Conservation (phyloP, 2,329 filamentous ascomycete species). For the Pseudocercospora eumusae region DNA sequence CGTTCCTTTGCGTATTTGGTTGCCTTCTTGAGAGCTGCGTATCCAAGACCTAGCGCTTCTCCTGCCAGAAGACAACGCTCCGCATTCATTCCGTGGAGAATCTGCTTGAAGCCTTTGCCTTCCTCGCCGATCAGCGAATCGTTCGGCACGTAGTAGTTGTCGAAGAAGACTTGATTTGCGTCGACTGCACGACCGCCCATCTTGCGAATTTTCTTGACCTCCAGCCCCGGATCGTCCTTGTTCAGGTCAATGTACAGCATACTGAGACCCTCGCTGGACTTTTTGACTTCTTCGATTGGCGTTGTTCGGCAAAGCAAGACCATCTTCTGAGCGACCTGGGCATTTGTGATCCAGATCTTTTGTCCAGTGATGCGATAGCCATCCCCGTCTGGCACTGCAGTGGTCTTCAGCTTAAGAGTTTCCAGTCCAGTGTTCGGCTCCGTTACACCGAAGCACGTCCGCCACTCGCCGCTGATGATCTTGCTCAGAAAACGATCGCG, state of each 20-base stretch:
- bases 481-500: constrained; percentile 64
- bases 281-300: constrained; percentile 65
- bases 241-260: constrained; percentile 81
- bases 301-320: constrained; percentile 77
- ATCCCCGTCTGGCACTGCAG: constrained; percentile 61
- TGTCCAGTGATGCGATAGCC: constrained; percentile 71
- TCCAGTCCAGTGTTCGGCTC: constrained; percentile 80
- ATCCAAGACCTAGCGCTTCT: constrained; percentile 77
- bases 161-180: constrained; percentile 86
- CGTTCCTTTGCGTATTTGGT: constrained; percentile 52
- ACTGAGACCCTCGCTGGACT: constrained; percentile 73
- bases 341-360: constrained; percentile 88
- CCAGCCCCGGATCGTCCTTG: constrained; percentile 56
- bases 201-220: constrained; percentile 73
- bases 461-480: constrained; percentile 70
- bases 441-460: constrained; percentile 82
- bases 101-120: constrained; percentile 74
- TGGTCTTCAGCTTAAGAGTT: constrained; percentile 69
- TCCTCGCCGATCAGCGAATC: constrained; percentile 69
- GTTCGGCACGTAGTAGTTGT: constrained; percentile 68
- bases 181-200: constrained; percentile 84
- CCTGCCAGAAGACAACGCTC: constrained; percentile 60
- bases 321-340: constrained; percentile 81
- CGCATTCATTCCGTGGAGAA: constrained; percentile 53
- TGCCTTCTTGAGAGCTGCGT: constrained; percentile 57